Evolutionary conservation across 495 filamentous ascomycete species (phyloP).

Genomic region (Saxophila tyrrhenica): DNA sequence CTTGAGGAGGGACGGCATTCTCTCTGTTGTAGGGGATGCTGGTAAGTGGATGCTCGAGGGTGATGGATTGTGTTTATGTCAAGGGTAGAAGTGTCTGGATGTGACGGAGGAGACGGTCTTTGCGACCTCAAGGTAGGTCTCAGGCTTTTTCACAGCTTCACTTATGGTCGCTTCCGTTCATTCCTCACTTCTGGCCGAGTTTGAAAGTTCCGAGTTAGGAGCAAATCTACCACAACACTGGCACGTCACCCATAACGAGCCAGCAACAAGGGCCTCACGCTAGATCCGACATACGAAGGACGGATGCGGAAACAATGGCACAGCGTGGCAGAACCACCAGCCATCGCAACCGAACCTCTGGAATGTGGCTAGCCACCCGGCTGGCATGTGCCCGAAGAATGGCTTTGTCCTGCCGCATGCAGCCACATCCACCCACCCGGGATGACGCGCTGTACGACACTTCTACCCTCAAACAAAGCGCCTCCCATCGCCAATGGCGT

Average conservation of each 20-base stretch:
- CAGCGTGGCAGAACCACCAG: neutral
- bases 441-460: neutral
- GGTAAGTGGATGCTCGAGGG: neutral
- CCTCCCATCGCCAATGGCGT: neutral
- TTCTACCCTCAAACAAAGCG: neutral
- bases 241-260: neutral
- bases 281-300: no score
- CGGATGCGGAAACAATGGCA: neutral
- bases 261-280: neutral
- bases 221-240: neutral
- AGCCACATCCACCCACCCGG: neutral
- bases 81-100: neutral
- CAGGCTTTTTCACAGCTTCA: neutral
- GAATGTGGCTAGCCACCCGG: constrained; percentile 8
- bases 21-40: neutral
- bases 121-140: neutral
- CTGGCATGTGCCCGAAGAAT: neutral
- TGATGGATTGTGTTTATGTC: neutral
- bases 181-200: neutral
- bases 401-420: constrained; percentile 2
- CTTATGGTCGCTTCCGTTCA: neutral
- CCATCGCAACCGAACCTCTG: constrained; percentile 3
- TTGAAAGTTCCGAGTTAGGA: no score
- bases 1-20: neutral
- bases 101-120: neutral